These are phyloP conservation scores for Paraphaeosphaeria sporulosa DNA, from an alignment of 2,329 filamentous ascomycete genomes.

Conservation along the genomic window DNA sequence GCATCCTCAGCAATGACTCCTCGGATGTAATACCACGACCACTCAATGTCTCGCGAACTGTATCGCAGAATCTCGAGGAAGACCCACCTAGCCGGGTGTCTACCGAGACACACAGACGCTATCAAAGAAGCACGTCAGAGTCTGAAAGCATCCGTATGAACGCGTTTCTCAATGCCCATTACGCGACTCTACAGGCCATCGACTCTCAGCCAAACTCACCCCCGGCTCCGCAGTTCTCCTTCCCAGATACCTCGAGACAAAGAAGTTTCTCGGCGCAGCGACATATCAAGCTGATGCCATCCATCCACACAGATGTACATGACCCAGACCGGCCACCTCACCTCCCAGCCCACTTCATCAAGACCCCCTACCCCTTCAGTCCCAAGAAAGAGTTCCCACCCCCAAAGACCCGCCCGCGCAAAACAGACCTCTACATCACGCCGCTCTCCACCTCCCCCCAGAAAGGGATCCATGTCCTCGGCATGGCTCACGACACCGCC, in stretches of 20 bases:
- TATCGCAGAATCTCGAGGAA: constrained; percentile 9
- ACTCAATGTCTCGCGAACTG: constrained; percentile 16
- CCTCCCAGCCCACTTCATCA: constrained; percentile 35
- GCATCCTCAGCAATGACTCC: constrained; percentile 20
- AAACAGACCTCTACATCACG: constrained; percentile 13
- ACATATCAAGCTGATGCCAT: constrained; percentile 25
- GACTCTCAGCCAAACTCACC: constrained; percentile 28
- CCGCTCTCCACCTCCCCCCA: constrained; percentile 19
- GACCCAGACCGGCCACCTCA: constrained; percentile 25
- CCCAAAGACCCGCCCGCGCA: constrained; percentile 27
- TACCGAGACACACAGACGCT: constrained; percentile 15
- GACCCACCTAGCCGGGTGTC: background rate
- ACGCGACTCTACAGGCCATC: constrained; percentile 37
- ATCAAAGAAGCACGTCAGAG: constrained; percentile 34
- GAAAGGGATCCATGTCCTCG: constrained; percentile 35
- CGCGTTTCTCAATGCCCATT: constrained; percentile 41
- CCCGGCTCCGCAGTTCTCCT: constrained; percentile 15
- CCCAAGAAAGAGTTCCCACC: constrained; percentile 37
- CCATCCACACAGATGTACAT: constrained; percentile 19
- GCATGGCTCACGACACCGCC: constrained; percentile 23
- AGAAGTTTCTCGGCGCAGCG: constrained; percentile 27
- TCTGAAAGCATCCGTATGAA: constrained; percentile 36
- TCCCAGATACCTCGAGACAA: constrained; percentile 17
- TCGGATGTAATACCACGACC: constrained; percentile 13
- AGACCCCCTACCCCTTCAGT: constrained; percentile 37